Evolutionary conservation across 2,329 filamentous ascomycete species (phyloP), one percentile per base, ranked within the genome.

Genomic region (Paecilomyces fulvus): DNA sequence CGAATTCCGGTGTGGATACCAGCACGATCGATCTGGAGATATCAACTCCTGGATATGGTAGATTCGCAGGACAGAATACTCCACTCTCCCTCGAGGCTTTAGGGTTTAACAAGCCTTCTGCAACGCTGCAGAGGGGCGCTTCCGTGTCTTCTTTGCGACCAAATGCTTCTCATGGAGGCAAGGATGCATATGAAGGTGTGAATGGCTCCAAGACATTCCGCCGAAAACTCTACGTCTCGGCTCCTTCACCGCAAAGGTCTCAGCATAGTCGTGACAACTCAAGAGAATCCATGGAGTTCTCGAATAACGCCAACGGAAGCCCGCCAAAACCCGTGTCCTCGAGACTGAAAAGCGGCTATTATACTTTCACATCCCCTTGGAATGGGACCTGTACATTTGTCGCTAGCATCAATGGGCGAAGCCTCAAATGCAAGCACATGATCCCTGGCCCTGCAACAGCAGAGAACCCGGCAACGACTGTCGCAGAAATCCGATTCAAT

Each of bases 401-500:
- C 14, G 94, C 91, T 0, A 87, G 88, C 37, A 80, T 84, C 56
- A 86, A 83, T 49, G 92, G 92, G 2, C 85, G 87, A 53, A 87
- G 83, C 55, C 74, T 95, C 12, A 85, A 84, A 69, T 92, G 88
- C 72, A 85, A 84, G 56, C 90, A 95, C 70, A 75, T 82, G n/a
- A 77, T 91, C 1, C 79, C 69, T 3, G 66, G 69, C 30, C 69
- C 64, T 20, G 54, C 52, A 54, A 55, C 11, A 56, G 59, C 12
- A 58, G 61, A 51, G 25, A 64, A 64, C 14, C 64, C 77, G 58
- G 65, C 78, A 64, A 76, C 80, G 58, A 73, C 77, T 1, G 83
- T 95, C 25, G 95, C 90, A 70, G 92, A 96, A 71, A 77, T 97
- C 58, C 85, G 92, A 17, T 96, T 96, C 78, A 96, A 95, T 68